Base-by-base conservation (phyloP, 306 rosid genomes). In the Astragalus membranaceus region DNA sequence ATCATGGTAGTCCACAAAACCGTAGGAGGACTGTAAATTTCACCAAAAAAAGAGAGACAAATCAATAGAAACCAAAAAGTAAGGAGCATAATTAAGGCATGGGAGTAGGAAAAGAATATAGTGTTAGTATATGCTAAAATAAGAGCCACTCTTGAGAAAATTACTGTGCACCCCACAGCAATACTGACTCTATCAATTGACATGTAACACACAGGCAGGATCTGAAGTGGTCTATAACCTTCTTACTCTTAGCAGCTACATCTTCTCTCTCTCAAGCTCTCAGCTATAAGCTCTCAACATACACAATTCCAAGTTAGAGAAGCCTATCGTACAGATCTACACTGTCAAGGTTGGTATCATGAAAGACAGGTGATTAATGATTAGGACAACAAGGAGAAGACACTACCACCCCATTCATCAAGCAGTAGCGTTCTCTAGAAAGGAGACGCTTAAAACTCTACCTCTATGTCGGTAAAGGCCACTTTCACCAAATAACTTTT, bases 1-100 rank as follows among this genome's bases (percentile, higher is more conserved):
- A 48, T 85, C 89, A 62, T 73, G 86, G 73, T 73, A 85, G 80
- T 85, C 86, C 79, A 85, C 89, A 39, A 85, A 85, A 62, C 89
- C 89, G 70, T 82, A 85, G 7, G 89, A 85, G 67, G 89, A 85
- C 89, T 85, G 86, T 53, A 74, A 47, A 61, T 32, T 65, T 39
- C 64, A 50, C 59, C 70, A 11, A 61, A 60, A 60, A 67, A 69
- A 53, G 50, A 29, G 14, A 10, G 48, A 66, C 4, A 43, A 30
- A 26, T 57, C 42, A 72, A 74, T 7, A 36, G 35, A 77, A 75
- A 72, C 41, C 42, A 51, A 33, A 75, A 74, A 37, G 59, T 36
- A 63, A 26, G 60, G 58, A 48, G 32, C 10, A 33, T 51, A 33
- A 20, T 23, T 35, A 23, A 56, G 56, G 44, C 41, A 66, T 51